A percentile compares a stretch with the other conserved stretches of the same genome.
Evolutionary conservation across 2,329 filamentous ascomycete species (phyloP).

Genomic region (Ophiostoma novo-ulmi): DNA sequence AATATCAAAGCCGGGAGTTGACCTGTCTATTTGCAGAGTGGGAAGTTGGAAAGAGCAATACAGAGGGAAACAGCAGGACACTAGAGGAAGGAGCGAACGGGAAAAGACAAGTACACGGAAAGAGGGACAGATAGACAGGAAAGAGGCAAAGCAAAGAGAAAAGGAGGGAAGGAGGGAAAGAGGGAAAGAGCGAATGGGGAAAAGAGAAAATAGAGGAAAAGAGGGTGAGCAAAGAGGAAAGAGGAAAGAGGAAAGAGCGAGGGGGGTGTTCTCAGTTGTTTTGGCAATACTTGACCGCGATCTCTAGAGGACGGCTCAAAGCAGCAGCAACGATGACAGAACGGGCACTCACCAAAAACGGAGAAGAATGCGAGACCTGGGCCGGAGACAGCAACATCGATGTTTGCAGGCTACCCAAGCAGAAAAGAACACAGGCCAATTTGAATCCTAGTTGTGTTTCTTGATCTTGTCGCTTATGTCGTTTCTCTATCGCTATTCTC

Average conservation of each 20-base stretch:
- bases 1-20: background rate
- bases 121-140: background rate
- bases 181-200: conserved; percentile 7
- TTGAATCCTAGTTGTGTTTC: background rate
- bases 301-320: conserved; percentile 20
- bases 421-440: background rate
- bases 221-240: background rate
- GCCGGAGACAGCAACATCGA: background rate
- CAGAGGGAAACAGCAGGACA: background rate
- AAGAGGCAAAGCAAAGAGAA: background rate
- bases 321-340: conserved; percentile 6
- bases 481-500: background rate
- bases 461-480: background rate
- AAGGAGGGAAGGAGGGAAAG: background rate
- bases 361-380: background rate
- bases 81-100: background rate
- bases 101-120: background rate
- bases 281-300: conserved; percentile 22
- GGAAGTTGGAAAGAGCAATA: background rate
- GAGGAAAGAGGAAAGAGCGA: conserved; percentile 15
- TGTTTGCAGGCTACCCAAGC: background rate
- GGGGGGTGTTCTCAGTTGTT: conserved; percentile 19
- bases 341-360: background rate
- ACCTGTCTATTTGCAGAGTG: background rate
- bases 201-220: background rate